phyloP scores from a whole-genome alignment of 78 protist species.

The Corallochytrium limacisporum region DNA sequence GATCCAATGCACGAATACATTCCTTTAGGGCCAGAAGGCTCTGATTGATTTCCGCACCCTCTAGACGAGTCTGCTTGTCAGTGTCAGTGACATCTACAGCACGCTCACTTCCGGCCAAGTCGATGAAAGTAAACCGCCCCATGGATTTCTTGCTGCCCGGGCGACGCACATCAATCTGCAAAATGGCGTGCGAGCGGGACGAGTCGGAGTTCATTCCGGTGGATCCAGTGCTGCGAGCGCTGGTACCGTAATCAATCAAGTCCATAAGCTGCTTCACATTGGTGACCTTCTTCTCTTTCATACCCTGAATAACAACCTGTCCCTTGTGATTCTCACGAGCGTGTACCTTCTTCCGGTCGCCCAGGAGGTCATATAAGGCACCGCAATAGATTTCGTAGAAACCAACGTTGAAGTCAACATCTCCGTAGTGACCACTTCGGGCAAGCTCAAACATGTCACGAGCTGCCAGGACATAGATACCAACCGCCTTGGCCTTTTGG shows the following conservation, averaged over 20 bases:
- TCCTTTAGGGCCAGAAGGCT: conserved; percentile 84
- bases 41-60: conserved; percentile 88
- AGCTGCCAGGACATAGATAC: too few relatives aligned
- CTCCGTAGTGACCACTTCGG: too few relatives aligned
- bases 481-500: too few relatives aligned
- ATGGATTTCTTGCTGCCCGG: not conserved
- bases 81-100: conserved; percentile 68
- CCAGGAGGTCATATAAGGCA: conserved; percentile 67
- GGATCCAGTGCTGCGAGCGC: conserved; percentile 44
- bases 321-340: conserved; percentile 63
- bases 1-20: conserved; percentile 83
- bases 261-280: conserved; percentile 35
- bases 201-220: conserved; percentile 78
- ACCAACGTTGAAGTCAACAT: too few relatives aligned
- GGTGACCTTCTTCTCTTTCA: conserved; percentile 38
- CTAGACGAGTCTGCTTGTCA: conserved; percentile 74
- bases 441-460: too few relatives aligned
- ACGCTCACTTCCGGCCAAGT: conserved; percentile 84
- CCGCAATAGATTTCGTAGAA: conserved; percentile 90
- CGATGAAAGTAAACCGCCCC: conserved; percentile 78
- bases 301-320: conserved; percentile 66
- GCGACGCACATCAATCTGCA: conserved; percentile 43
- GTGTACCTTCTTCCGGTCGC: conserved; percentile 39
- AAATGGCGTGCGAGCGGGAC: conserved; percentile 82
- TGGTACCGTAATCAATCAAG: conserved; percentile 45